These are phyloP conservation scores for Metschnikowia cubensis DNA, from an alignment of 805 yeast genomes.

Conservation along the genomic window DNA sequence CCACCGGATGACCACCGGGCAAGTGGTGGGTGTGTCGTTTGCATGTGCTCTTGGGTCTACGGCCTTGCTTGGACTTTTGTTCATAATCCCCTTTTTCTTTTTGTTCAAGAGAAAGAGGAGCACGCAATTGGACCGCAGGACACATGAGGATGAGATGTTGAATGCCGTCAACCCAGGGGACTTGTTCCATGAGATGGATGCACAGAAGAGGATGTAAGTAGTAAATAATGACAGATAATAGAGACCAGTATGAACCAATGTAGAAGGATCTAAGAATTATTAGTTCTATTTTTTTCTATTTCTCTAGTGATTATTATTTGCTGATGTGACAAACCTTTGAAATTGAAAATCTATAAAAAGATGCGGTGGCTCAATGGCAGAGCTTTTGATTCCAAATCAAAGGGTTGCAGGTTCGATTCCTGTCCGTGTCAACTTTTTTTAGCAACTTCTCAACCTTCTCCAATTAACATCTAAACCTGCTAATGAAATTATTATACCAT, in stretches of 20 bases:
- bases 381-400: slow-evolving; percentile 24
- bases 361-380: slow-evolving; percentile 25
- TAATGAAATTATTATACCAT: too few species aligned
- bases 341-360: neutral
- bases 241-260: neutral
- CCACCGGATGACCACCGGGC: slow-evolving; percentile 32
- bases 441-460: neutral
- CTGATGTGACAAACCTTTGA: neutral
- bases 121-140: slow-evolving; percentile 28
- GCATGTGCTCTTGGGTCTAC: slow-evolving; percentile 46
- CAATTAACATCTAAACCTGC: neutral
- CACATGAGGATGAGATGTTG: slow-evolving; percentile 43
- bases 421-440: slow-evolving; percentile 20
- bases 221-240: slow-evolving; percentile 2
- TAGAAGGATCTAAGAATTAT: too few species aligned
- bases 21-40: slow-evolving; percentile 42
- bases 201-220: slow-evolving; percentile 27
- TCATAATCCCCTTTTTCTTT: slow-evolving; percentile 36
- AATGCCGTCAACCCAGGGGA: slow-evolving; percentile 42
- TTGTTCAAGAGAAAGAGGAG: slow-evolving; percentile 28
- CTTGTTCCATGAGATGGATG: slow-evolving; percentile 42
- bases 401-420: slow-evolving; percentile 25
- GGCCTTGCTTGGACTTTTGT: slow-evolving; percentile 37
- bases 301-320: too few species aligned
- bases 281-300: too few species aligned